Evolutionary conservation across 1,284 basidiomycete species (phyloP).

Genomic region (Trametes versicolor): DNA sequence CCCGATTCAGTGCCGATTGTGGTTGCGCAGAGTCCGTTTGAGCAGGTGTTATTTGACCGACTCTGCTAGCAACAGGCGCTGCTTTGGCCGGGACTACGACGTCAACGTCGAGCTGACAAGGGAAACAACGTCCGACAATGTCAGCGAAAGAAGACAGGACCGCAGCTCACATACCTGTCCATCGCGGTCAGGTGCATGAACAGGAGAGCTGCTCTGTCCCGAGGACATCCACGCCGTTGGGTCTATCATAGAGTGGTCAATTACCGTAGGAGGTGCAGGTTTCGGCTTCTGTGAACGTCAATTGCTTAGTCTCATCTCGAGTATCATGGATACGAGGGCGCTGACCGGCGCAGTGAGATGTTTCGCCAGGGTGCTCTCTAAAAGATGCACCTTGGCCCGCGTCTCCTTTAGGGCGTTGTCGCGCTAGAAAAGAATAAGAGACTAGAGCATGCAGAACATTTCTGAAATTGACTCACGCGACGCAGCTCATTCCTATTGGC

Average conservation of each 20-base stretch:
- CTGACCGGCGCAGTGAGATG: constrained; percentile 39
- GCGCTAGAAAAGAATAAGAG: constrained; percentile 36
- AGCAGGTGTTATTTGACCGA: not conserved
- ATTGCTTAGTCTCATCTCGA: not conserved
- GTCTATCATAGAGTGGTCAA: constrained; percentile 45
- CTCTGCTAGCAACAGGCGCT: not conserved
- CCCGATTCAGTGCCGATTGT: constrained; percentile 25
- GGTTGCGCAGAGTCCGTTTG: not conserved
- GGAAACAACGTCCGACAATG: not conserved
- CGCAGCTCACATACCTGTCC: constrained; percentile 31
- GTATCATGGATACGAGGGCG: not conserved
- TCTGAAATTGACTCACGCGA: constrained; percentile 41
- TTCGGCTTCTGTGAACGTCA: constrained; percentile 24
- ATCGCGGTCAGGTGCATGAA: constrained; percentile 40
- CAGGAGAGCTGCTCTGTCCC: constrained; percentile 42
- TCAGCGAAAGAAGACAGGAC: not conserved
- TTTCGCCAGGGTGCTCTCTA: constrained; percentile 44
- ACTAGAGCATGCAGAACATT: not conserved
- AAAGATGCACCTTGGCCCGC: constrained; percentile 43
- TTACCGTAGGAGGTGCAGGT: constrained; percentile 22
- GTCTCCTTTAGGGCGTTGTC: constrained; percentile 49
- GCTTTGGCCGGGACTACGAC: constrained; percentile 21
- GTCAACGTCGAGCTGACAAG: constrained; percentile 38
- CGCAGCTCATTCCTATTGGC: constrained; percentile 51
- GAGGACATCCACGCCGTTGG: constrained; percentile 45